phyloP scores from a whole-genome alignment of 2,329 filamentous ascomycete species.

The Diplodia scrobiculata region DNA sequence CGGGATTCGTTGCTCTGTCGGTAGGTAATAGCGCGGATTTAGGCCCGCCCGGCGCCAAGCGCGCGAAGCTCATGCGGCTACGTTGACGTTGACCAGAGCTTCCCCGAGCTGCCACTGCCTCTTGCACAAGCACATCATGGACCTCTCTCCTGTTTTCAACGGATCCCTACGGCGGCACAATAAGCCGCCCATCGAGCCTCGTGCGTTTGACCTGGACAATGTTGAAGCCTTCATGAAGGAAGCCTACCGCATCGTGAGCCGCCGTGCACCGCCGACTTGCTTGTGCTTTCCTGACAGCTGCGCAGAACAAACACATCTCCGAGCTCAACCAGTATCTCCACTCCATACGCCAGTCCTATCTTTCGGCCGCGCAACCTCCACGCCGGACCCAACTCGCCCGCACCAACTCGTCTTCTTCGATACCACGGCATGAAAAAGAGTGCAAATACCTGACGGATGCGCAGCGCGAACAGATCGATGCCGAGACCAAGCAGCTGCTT shows the following conservation, averaged over 20 bases:
- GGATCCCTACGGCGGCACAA: slow-evolving; percentile 64
- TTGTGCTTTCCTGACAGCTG: slow-evolving; percentile 35
- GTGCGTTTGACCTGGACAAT: slow-evolving; percentile 45
- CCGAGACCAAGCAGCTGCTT: slow-evolving; percentile 80
- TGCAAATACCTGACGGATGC: slow-evolving; percentile 70
- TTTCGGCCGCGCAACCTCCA: slow-evolving; percentile 73
- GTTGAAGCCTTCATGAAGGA: slow-evolving; percentile 90
- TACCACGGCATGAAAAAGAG: slow-evolving; percentile 47
- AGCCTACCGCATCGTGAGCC: slow-evolving; percentile 84
- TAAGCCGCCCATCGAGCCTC: slow-evolving; percentile 54
- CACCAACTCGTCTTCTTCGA: slow-evolving; percentile 36
- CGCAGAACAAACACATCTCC: slow-evolving; percentile 78
- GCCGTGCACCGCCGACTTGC: slow-evolving; percentile 35
- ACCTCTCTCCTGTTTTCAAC: slow-evolving; percentile 71
- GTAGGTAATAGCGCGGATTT: slow-evolving; percentile 17
- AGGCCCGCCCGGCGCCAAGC: background rate
- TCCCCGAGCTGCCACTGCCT: background rate
- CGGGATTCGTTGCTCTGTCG: background rate
- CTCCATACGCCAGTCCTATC: slow-evolving; percentile 84
- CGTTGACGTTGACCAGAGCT: slow-evolving; percentile 16
- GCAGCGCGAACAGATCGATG: slow-evolving; percentile 84
- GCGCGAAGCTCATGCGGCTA: slow-evolving; percentile 12
- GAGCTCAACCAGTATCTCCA: slow-evolving; percentile 78
- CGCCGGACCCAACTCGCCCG: slow-evolving; percentile 53
- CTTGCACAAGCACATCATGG: slow-evolving; percentile 39